Conservation (phyloP, 768 basidiomycete species). For the Pulveroboletus sp. region DNA sequence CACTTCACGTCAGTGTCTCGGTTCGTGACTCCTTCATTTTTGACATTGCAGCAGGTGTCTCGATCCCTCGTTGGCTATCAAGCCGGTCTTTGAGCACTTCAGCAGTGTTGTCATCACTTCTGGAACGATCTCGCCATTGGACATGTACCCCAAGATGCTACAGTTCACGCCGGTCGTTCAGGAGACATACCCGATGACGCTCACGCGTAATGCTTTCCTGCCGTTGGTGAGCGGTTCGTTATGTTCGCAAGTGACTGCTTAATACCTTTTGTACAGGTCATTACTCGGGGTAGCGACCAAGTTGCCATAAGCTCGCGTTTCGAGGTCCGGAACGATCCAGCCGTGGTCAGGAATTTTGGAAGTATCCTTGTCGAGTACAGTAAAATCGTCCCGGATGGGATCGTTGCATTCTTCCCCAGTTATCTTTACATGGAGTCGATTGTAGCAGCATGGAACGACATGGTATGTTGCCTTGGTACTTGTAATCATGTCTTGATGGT, state of each 20-base stretch:
- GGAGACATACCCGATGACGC: conserved; percentile 97
- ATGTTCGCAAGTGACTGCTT: not conserved
- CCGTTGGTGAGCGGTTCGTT: conserved; percentile 63
- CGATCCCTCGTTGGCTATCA: conserved; percentile 95
- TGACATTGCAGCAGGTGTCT: conserved; percentile 62
- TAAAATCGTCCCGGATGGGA: conserved; percentile 96
- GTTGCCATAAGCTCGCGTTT: conserved; percentile 98
- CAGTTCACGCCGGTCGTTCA: conserved; percentile 96
- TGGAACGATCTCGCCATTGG: conserved; percentile 95
- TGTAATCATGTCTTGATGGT: not conserved
- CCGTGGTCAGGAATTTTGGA: conserved; percentile 97
- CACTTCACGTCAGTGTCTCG: conserved; percentile 77
- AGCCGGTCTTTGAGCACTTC: conserved; percentile 97
- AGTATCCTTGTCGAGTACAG: conserved; percentile 97
- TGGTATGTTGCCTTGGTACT: conserved; percentile 55
- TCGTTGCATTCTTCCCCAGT: conserved; percentile 98
- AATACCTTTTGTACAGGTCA: conserved; percentile 54
- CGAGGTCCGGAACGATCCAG: conserved; percentile 98
- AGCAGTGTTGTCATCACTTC: conserved; percentile 98
- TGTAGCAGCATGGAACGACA: conserved; percentile 99
- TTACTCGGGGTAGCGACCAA: conserved; percentile 96
- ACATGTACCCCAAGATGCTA: conserved; percentile 99
- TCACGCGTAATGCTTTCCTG: conserved; percentile 92
- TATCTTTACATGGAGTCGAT: conserved; percentile 99
- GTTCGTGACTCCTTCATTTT: not conserved